Base-by-base conservation (phyloP, 2,329 filamentous ascomycete species). In the Tolypocladium sp. region DNA sequence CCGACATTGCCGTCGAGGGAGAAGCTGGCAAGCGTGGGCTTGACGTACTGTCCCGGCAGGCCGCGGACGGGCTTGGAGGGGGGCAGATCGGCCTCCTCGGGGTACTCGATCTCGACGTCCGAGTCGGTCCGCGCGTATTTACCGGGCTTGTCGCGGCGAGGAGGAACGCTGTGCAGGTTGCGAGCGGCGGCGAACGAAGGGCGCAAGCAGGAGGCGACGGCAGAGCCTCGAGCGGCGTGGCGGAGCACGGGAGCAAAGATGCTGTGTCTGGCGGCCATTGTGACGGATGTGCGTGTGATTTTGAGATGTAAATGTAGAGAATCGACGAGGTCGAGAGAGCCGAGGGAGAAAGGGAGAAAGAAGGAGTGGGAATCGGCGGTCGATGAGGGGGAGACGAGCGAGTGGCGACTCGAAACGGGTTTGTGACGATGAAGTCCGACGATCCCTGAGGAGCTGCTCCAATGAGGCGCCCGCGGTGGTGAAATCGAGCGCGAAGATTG, bases 21-120 rank as follows among this genome's bases (percentile, higher is more conserved):
- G 77, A 97, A 97, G 51, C 85, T 85, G 40, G 90, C 86, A 35
- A 97, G 82, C 0, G 92, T 96, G 33, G 91, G 87, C 78, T 91
- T 92, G 75, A 90, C 89, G 69, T 94, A 90, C 69, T 87, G 82
- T 22, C 90, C 91, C 62, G 90, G 90, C 57, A 90, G 83, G 55
- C 91, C 91, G 63, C 86, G 82, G 9, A 93, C 85, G 4, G 90
- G 87, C 59, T 79, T 77, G 59, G 86, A 88, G 49, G 82, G 80
- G 12, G 91, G 91, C 64, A 94, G 81, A 61, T 92, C 83, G 59
- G 83, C 76, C 68, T 91, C 88, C 42, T 84, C 82, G 0, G 91
- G 91, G 70, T 95, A 91, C 72, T 91, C 85, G 63, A 94, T 86
- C 44, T 85, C 83, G 62, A 96, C 88, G 58, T 80, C 84, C 56